phyloP scores from a whole-genome alignment of 805 yeast genomes.

The Yarrowia sp. region DNA sequence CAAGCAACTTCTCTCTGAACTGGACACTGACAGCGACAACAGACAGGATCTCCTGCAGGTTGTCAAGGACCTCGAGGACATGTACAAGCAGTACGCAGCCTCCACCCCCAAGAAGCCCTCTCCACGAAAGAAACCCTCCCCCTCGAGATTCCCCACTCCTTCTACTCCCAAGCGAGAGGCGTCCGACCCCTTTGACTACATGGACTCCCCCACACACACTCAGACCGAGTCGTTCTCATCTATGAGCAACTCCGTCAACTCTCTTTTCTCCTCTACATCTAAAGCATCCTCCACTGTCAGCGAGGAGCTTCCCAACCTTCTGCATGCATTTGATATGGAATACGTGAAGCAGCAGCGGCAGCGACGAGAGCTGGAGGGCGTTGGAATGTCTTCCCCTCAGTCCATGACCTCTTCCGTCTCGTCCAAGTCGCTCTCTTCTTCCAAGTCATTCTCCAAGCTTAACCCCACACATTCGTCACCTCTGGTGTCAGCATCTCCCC shows the following conservation, averaged over 20 bases:
- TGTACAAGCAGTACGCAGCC: slow-evolving; percentile 27
- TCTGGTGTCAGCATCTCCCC: slow-evolving; percentile 5
- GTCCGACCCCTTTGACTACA: slow-evolving; percentile 8
- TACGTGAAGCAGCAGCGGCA: slow-evolving; percentile 27
- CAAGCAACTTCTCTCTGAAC: slow-evolving; percentile 29
- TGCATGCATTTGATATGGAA: slow-evolving; percentile 32
- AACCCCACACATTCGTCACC: slow-evolving; percentile 14
- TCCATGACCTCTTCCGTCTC: background rate
- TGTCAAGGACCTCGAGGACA: slow-evolving; percentile 30
- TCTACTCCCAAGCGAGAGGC: slow-evolving; percentile 10
- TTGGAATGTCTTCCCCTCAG: slow-evolving; percentile 1
- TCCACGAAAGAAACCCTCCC: background rate
- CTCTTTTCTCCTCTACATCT: slow-evolving; percentile 24
- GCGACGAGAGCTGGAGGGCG: slow-evolving; percentile 7
- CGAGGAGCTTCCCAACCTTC: slow-evolving; percentile 32
- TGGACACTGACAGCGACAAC: slow-evolving; percentile 28
- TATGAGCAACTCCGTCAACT: slow-evolving; percentile 22
- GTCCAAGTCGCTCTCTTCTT: slow-evolving; percentile 10
- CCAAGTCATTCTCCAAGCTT: slow-evolving; percentile 8
- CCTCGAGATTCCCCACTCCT: slow-evolving; percentile 1
- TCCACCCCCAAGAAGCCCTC: slow-evolving; percentile 1
- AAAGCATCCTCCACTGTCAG: slow-evolving; percentile 27
- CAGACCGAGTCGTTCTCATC: slow-evolving; percentile 26
- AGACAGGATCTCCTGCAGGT: slow-evolving; percentile 30
- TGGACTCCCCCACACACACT: slow-evolving; percentile 11